Evolutionary conservation across 2,329 filamentous ascomycete species (phyloP).

Genomic region (Aspergillus caelatus): DNA sequence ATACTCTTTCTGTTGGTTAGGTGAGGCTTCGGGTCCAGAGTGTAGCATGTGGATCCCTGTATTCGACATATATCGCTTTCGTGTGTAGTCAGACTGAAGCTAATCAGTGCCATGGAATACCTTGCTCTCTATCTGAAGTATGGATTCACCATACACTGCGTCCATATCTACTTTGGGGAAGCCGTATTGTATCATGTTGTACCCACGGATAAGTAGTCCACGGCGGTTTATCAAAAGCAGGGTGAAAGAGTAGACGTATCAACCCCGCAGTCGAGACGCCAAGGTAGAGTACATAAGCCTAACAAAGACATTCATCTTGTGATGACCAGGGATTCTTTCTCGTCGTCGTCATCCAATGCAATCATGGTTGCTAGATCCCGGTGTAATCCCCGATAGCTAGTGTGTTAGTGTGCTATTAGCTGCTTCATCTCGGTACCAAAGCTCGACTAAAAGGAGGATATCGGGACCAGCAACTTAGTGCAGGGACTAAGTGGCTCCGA

Average conservation of each 20-base stretch:
- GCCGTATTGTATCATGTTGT: neutral
- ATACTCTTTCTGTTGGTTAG: neutral
- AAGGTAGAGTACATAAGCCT: neutral
- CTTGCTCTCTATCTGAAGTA: neutral
- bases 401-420: neutral
- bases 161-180: neutral
- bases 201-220: neutral
- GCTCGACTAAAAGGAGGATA: neutral
- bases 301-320: neutral
- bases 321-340: neutral
- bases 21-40: neutral
- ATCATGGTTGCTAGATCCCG: neutral
- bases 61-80: neutral
- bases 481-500: neutral
- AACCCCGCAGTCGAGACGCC: conserved; percentile 2
- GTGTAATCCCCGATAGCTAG: neutral
- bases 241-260: conserved; percentile 1
- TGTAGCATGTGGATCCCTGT: neutral
- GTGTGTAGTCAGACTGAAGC: neutral
- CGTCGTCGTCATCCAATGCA: conserved; percentile 2
- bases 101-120: neutral
- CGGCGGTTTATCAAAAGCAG: neutral
- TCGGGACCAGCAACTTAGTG: conserved; percentile 1
- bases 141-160: neutral
- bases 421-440: conserved; percentile 4